Base-by-base conservation (phyloP, 768 basidiomycete species). In the Pleurotus cornucopiae region DNA sequence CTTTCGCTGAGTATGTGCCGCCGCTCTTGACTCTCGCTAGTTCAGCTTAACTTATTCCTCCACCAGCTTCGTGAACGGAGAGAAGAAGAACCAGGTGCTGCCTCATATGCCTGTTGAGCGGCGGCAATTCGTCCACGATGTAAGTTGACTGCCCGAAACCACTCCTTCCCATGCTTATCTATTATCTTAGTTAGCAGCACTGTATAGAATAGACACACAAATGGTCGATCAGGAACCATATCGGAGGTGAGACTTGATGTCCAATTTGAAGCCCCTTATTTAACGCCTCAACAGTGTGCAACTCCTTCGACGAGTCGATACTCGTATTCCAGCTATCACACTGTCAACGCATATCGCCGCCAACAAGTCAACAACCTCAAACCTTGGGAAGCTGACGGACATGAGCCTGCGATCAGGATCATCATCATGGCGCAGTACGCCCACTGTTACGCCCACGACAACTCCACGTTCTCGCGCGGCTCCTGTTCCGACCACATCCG, bases 151-250 rank as follows among this genome's bases (percentile, higher is more conserved):
- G 9, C 47, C 18, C 46, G 6, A 57, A 12, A 7, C 34, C 41
- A 23, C 18, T 25, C 45, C 41, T 23, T 44, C 34, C 26, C 47
- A 55, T 47, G 12, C 46, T 47, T 23, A 60, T 37, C 54, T 13
- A 51, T 41, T 48, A 54, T 21, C 60, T 21, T 61, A 90, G 84
- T 79, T 97, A 18, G 90, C 92, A 1, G 73, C 79, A 5, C 72
- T 87, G 4, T 98, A 96, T 66, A 79, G 91, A 16, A 83, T 98
- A 67, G 88, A 91, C 58, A 84, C 88, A 0, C 83, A 89, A 62
- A 84, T 94, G 75, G 83, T 99, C 16, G 96, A 98, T 67, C 89
- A 89, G 63, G 96, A 97, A 62, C 96, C 96, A 0, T 80, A 89
- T 64, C 77, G 91, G 47, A 85, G 79, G 81, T 82, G 16, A 18